Conservation (phyloP, 257 asterid species). For the Thymus mandschuricus region DNA sequence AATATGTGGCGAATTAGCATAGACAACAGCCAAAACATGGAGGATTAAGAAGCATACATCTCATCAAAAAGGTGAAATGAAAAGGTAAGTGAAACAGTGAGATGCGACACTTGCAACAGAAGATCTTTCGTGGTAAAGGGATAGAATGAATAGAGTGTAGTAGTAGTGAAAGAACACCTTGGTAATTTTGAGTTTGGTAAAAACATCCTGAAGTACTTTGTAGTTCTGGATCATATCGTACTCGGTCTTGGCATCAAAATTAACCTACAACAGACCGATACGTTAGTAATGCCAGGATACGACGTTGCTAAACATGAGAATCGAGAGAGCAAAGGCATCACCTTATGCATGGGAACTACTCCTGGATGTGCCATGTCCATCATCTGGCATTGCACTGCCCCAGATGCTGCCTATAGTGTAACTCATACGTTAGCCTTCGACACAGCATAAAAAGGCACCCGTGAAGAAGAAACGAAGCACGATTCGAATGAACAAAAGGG, state of each 20-base stretch:
- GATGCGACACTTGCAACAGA: background rate
- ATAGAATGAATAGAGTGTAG: background rate
- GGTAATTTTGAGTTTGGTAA: conserved; percentile 78
- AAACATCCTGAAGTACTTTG: conserved; percentile 95
- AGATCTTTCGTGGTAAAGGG: background rate
- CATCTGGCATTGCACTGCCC: conserved; percentile 96
- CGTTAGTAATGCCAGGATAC: conserved; percentile 28
- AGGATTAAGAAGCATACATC: background rate
- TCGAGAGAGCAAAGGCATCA: conserved; percentile 14
- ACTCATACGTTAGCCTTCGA: background rate
- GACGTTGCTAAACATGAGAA: background rate
- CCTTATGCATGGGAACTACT: conserved; percentile 96
- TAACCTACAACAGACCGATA: conserved; percentile 55
- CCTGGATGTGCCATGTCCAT: conserved; percentile 91
- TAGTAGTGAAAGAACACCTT: conserved; percentile 51
- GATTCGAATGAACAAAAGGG: no score
- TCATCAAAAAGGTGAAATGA: background rate
- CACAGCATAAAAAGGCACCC: background rate
- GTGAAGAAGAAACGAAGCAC: background rate
- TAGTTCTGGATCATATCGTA: conserved; percentile 94
- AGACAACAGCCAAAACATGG: no score
- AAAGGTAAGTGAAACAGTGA: no score
- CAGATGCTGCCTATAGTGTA: conserved; percentile 73
- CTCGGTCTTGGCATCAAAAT: conserved; percentile 88
- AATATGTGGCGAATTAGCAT: no score